Base-by-base conservation (phyloP, 306 rosid species). In the Chamaecrista fasciculata region DNA sequence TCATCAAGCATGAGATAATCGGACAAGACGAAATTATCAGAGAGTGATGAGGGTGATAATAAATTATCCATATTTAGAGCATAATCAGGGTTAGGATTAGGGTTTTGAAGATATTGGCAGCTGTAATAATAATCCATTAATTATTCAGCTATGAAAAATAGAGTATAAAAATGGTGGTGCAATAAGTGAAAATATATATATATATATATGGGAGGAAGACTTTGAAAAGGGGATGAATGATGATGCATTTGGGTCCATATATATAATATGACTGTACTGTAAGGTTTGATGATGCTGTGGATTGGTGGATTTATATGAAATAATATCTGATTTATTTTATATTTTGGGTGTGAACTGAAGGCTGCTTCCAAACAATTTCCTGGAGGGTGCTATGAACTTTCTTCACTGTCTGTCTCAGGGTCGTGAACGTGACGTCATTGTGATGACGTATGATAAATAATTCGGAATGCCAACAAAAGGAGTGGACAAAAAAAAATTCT, bases 301-400 rank as follows among this genome's bases (percentile, higher is more conserved):
- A 0, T 33, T 33, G 36, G 36, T 33, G 4, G n/a, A n/a, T n/a
- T 8, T 28, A 28, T 28, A 1, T 5, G 36, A 33, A 4, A 33
- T 33, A 33, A 33, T 33, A 33, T 33, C 6, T 33, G 4, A 33
- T 33, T 33, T 33, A 33, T 33, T 33, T 33, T 33, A 4, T 1
- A 1, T 33, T 33, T 2, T 33, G 36, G 36, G 36, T 33, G 6
- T 33, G 6, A 33, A 33, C 4, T 33, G 6, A 33, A 43, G 4
- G 84, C 71, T 66, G 61, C 67, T 89, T 81, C 88, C 61, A 37
- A 8, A 60, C 85, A 80, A 66, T 37, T 89, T 84, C 96, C 68
- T 40, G 48, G 80, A 39, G 43, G 68, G 15, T 78, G 76, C 86
- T 14, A 4, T 2, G 92, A 86, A 83, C 74, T 23, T 59, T 65